Evolutionary conservation across 2,329 filamentous ascomycete species (phyloP).

Genomic region (Clarireedia paspali): DNA sequence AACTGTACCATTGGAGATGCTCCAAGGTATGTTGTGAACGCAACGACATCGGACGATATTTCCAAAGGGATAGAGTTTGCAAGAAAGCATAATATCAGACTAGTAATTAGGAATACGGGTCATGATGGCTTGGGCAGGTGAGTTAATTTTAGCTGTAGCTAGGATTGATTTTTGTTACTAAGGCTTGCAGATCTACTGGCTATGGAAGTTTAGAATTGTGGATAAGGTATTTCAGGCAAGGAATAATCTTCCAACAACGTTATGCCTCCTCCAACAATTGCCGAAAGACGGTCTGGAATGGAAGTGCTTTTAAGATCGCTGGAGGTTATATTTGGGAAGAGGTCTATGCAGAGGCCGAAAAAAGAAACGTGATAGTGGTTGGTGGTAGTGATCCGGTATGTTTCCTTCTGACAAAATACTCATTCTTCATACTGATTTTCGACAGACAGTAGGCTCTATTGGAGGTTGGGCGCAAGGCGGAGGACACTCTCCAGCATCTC

Average conservation of each 20-base stretch:
- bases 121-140: conserved; percentile 37
- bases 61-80: conserved; percentile 37
- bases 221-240: conserved; percentile 38
- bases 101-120: conserved; percentile 37
- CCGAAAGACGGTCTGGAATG: conserved; percentile 26
- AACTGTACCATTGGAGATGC: conserved; percentile 33
- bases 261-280: conserved; percentile 21
- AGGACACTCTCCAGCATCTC: conserved; percentile 34
- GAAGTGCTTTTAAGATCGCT: conserved; percentile 30
- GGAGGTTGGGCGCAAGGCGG: conserved; percentile 34
- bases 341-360: conserved; percentile 28
- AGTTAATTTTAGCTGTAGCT: not conserved
- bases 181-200: conserved; percentile 22
- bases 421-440: not conserved
- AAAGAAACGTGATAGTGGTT: conserved; percentile 31
- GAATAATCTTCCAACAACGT: conserved; percentile 17
- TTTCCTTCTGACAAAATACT: conserved; percentile 16
- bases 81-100: conserved; percentile 35
- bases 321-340: conserved; percentile 31
- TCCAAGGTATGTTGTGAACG: conserved; percentile 33
- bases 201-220: conserved; percentile 34
- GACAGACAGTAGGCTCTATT: conserved; percentile 29
- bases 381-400: conserved; percentile 27
- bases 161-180: conserved; percentile 37
- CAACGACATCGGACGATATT: conserved; percentile 31